Base-by-base conservation (phyloP, 176 grass and related monocot species). In the Eragrostis curvula region DNA sequence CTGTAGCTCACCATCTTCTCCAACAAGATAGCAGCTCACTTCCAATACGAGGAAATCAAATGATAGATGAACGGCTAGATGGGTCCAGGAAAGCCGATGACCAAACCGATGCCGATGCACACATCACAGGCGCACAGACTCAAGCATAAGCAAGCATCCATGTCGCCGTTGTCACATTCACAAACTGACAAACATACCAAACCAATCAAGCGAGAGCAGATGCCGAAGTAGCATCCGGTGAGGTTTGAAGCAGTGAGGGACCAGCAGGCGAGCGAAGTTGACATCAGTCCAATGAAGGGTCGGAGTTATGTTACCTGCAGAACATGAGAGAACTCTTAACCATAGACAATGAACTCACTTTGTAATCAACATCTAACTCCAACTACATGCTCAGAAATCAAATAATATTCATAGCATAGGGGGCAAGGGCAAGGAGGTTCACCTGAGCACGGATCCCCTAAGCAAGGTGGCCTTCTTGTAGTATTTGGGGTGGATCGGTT, bases 391-490 rank as follows among this genome's bases (percentile, higher is more conserved):
- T 23, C 23, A 36, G 32, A 36, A 36, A 36, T 36, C 32, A 36
- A 36, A 36, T 36, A 36, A 21, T 23, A 23, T 58, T 23, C 23
- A n/a, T 58, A 58, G 21, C 21, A 24, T 58, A 1, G 10, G 21
- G 20, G 20, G 55, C 3, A 58, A 58, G 25, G 21, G 27, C 12
- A 16, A 63, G 25, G 12, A n/a, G n/a, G n/a, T 9, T 80, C 48
- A 81, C 79, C 41, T 71, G 40, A 81, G 79, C 0, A 81, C 7
- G 12, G 67, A 47, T 25, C 17, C 41, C 17, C 53, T 71, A 1
- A 4, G 23, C 7, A 60, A 6, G 9, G 3, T 44, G 55, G n/a
- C 3, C 8, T 43, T 81, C 53, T 81, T 81, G 79, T 71, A 23
- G 18, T 81, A 61, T 0, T 0, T 4, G 7, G 79, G 59, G 13